Evolutionary conservation across 164 flowering plant genomes (phyloP).

Genomic region (Echeveria elegans): DNA sequence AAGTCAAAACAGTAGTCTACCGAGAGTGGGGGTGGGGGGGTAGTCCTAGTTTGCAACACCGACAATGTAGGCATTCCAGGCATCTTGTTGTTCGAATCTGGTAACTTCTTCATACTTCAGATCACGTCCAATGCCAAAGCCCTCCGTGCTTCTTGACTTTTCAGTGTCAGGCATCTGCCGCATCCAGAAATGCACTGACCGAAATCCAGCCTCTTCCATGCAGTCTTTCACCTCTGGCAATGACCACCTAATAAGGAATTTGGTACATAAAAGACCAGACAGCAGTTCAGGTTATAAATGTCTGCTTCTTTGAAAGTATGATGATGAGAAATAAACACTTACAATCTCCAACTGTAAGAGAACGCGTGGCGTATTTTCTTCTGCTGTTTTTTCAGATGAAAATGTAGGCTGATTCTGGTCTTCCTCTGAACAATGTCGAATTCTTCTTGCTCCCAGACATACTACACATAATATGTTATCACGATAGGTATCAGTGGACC

Average conservation of each 20-base stretch:
- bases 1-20: no score
- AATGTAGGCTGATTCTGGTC: slow-evolving; percentile 91
- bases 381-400: slow-evolving; percentile 53
- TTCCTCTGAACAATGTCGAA: slow-evolving; percentile 74
- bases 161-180: slow-evolving; percentile 68
- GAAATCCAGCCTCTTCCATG: slow-evolving; percentile 80
- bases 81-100: slow-evolving; percentile 67
- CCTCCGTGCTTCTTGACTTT: slow-evolving; percentile 32
- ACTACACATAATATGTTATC: slow-evolving; percentile 39
- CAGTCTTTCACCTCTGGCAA: slow-evolving; percentile 89
- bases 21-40: no score
- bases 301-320: neutral
- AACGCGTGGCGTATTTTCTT: slow-evolving; percentile 78
- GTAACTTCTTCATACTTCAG: slow-evolving; percentile 73
- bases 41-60: slow-evolving; percentile 40
- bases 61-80: slow-evolving; percentile 94
- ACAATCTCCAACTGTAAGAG: slow-evolving; percentile 94
- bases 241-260: slow-evolving; percentile 59
- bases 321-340: slow-evolving; percentile 25
- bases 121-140: slow-evolving; percentile 49
- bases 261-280: neutral
- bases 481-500: no score
- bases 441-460: slow-evolving; percentile 91
- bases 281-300: no score
- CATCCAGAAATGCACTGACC: slow-evolving; percentile 79